A percentile compares a stretch with the other conserved stretches of the same genome.
phyloP scores from a whole-genome alignment of 2,329 filamentous ascomycete genomes.

The Ceratocystis ficicola region DNA sequence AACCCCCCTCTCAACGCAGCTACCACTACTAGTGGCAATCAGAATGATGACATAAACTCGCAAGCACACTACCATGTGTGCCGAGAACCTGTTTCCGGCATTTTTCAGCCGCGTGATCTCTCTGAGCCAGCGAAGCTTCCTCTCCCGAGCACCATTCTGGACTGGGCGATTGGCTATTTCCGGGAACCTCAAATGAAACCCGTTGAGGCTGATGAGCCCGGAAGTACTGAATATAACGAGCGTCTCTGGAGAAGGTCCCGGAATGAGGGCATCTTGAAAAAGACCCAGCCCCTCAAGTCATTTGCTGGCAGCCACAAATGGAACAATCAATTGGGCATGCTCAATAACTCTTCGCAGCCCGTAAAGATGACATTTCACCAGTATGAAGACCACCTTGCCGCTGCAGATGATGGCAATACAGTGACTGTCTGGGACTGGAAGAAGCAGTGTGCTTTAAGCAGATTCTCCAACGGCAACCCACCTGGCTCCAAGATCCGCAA shows the following conservation, averaged over 20 bases:
- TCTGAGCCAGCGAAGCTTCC: slow-evolving; percentile 54
- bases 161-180: slow-evolving; percentile 97
- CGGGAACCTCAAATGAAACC: slow-evolving; percentile 97
- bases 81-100: slow-evolving; percentile 65
- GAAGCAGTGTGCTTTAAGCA: slow-evolving; percentile 57
- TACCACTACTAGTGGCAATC: slow-evolving; percentile 50
- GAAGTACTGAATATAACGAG: slow-evolving; percentile 91
- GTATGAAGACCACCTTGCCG: slow-evolving; percentile 89
- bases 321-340: slow-evolving; percentile 69
- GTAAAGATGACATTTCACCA: slow-evolving; percentile 94
- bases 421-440: slow-evolving; percentile 93
- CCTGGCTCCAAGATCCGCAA: slow-evolving; percentile 84
- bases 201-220: slow-evolving; percentile 88
- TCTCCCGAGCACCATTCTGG: slow-evolving; percentile 69
- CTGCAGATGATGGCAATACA: slow-evolving; percentile 85
- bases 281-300: slow-evolving; percentile 87
- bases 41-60: slow-evolving; percentile 54
- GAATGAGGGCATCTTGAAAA: slow-evolving; percentile 82
- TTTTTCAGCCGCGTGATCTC: slow-evolving; percentile 53
- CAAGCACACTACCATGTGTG: slow-evolving; percentile 64
- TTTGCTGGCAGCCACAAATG: slow-evolving; percentile 75
- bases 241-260: slow-evolving; percentile 83
- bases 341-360: slow-evolving; percentile 83
- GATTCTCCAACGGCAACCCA: slow-evolving; percentile 92
- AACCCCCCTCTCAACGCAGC: slow-evolving; percentile 22